phyloP scores from a whole-genome alignment of 1,284 basidiomycete genomes.

The Tylopilus sp. region DNA sequence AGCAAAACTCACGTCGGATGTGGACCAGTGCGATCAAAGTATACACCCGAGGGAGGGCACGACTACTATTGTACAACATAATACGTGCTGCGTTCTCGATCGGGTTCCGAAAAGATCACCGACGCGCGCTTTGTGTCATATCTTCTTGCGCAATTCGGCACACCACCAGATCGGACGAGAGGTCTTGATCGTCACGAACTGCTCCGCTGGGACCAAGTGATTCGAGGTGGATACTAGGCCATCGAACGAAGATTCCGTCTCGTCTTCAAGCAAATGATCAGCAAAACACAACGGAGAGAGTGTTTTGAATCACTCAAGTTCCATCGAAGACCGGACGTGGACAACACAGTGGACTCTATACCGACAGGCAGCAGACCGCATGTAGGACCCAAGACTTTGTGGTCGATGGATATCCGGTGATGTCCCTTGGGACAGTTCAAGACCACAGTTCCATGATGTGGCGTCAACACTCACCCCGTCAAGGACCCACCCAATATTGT shows the following conservation, averaged over 20 bases:
- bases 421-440: conserved; percentile 54
- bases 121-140: not conserved
- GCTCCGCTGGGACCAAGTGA: conserved; percentile 67
- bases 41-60: not conserved
- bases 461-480: conserved; percentile 53
- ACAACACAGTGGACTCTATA: conserved; percentile 67
- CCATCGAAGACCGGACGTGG: conserved; percentile 87
- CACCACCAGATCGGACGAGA: conserved; percentile 89
- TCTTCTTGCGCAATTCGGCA: conserved; percentile 47
- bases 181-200: conserved; percentile 68
- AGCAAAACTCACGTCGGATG: too few relatives aligned
- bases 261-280: conserved; percentile 36
- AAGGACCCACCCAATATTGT: conserved; percentile 87
- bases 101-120: not conserved
- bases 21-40: too few relatives aligned
- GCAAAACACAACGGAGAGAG: not conserved
- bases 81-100: not conserved
- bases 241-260: conserved; percentile 70
- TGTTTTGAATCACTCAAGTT: conserved; percentile 63
- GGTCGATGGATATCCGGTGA: conserved; percentile 75
- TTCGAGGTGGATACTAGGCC: conserved; percentile 90
- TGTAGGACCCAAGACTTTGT: conserved; percentile 73
- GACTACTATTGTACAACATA: too few relatives aligned
- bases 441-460: not conserved
- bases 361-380: conserved; percentile 94